Evolutionary conservation across 2,329 filamentous ascomycete genomes (phyloP).

Genomic region (Xenoacremonium recifei): DNA sequence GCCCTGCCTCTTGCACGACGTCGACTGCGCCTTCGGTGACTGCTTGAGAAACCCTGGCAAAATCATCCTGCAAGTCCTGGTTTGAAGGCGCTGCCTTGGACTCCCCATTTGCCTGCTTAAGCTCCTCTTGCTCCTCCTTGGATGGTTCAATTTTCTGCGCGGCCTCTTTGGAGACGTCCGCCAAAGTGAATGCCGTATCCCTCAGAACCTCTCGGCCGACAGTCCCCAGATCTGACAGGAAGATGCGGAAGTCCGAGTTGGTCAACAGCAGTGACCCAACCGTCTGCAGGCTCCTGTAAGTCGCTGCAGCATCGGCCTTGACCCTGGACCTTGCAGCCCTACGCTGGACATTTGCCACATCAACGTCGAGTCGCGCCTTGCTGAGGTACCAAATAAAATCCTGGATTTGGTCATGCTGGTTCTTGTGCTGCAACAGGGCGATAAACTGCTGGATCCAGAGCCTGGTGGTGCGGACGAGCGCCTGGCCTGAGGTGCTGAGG

Average conservation of each 20-base stretch:
- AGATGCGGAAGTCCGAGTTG: conserved; percentile 86
- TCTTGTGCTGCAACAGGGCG: conserved; percentile 79
- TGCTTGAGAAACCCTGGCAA: conserved; percentile 52
- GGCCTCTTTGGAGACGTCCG: conserved; percentile 70
- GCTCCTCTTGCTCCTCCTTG: conserved; percentile 52
- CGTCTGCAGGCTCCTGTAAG: conserved; percentile 79
- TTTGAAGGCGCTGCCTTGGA: conserved; percentile 45
- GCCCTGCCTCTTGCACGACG: conserved; percentile 57
- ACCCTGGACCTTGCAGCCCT: conserved; percentile 28
- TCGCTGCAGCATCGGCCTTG: conserved; percentile 33
- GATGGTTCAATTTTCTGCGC: conserved; percentile 73
- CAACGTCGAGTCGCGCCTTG: conserved; percentile 61
- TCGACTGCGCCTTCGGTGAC: conserved; percentile 53
- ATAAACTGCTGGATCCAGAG: conserved; percentile 78
- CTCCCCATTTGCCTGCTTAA: conserved; percentile 38
- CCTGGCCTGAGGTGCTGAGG: conserved; percentile 74
- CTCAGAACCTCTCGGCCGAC: conserved; percentile 82
- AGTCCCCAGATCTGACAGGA: conserved; percentile 76
- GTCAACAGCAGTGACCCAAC: conserved; percentile 82
- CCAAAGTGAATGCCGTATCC: conserved; percentile 79
- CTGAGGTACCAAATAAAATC: conserved; percentile 85
- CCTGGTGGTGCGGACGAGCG: conserved; percentile 69
- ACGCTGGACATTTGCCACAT: conserved; percentile 28
- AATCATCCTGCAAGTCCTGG: conserved; percentile 62
- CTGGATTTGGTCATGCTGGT: conserved; percentile 80